Evolutionary conservation across 306 rosid species (phyloP), one percentile per base, ranked within the genome.

Genomic region (Vigna trinervia): DNA sequence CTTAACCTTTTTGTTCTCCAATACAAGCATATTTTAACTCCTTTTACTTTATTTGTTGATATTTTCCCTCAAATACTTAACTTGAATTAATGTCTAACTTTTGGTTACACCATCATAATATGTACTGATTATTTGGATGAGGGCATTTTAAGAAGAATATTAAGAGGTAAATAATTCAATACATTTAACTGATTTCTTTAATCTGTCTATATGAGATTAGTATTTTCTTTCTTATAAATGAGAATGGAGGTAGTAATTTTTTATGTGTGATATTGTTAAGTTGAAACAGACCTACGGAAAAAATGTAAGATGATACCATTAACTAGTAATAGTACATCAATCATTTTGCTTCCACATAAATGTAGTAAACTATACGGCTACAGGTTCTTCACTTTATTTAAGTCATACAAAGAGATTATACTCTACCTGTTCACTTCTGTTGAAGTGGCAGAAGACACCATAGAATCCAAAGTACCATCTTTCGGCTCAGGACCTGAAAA

Each of bases 371-470:
- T 62, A 22, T 5, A 12, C 19, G 41, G 23, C 61, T 45, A 17
- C 14, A 53, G 46, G 60, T 23, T 59, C 28, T n/a, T 71, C 45
- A 60, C 59, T 48, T 48, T 60, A 20, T 17, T 6, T 3, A 26
- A 13, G n/a, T 36, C 54, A 34, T 36, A 17, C 20, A 30, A 19
- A 66, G 64, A 74, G 60, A 59, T 73, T 15, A 19, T 19, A 71
- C 38, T 36, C 2, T 86, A 95, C 98, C 98, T 90, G 72, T 88
- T 86, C 77, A 22, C 57, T 72, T 90, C 99, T 81, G 86, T 83
- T 75, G 97, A 70, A 79, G 84, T 77, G 88, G 84, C 86, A 68
- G 95, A 82, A 64, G 96, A 80, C 80, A 15, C 79, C 76, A 71
- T 48, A 5, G 99, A 85, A 51, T 82, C 89, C 83, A 86, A 75